Percentiles rank a stretch among this genome's conserved stretches.
Conservation (phyloP, 495 filamentous ascomycete genomes). For the Aspergillus baeticus region DNA sequence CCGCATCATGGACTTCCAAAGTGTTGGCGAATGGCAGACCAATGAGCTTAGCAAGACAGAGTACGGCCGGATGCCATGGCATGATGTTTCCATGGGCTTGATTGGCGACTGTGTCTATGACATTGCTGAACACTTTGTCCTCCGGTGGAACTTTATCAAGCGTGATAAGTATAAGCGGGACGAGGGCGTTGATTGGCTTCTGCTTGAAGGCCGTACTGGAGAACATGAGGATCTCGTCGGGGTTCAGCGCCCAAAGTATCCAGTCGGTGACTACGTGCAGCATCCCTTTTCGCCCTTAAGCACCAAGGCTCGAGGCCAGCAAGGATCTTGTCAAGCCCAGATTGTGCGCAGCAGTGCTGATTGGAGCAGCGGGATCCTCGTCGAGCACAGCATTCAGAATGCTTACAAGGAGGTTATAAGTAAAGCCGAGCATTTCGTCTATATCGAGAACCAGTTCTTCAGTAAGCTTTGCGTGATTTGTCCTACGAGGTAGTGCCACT, state of each 20-base stretch:
- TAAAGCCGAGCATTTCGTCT: constrained; percentile 85
- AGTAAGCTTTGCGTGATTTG: constrained; percentile 36
- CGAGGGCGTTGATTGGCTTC: constrained; percentile 75
- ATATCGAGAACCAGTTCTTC: constrained; percentile 99
- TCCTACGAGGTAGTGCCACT: not conserved
- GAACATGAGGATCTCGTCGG: constrained; percentile 80
- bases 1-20: constrained; percentile 93
- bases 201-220: constrained; percentile 74
- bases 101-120: constrained; percentile 89
- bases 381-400: constrained; percentile 88
- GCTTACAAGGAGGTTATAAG: constrained; percentile 84
- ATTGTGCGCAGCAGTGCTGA: constrained; percentile 83
- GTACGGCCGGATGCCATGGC: constrained; percentile 96
- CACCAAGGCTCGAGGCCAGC: constrained; percentile 49
- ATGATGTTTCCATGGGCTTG: constrained; percentile 89
- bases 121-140: constrained; percentile 93
- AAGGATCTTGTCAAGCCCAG: constrained; percentile 78
- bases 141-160: constrained; percentile 96
- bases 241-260: constrained; percentile 81
- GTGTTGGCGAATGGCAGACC: constrained; percentile 84
- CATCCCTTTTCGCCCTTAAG: constrained; percentile 71
- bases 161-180: constrained; percentile 96
- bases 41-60: constrained; percentile 93
- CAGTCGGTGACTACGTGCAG: constrained; percentile 80
- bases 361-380: constrained; percentile 93